Evolutionary conservation across 2,329 filamentous ascomycete genomes (phyloP).

Genomic region (Pseudogymnoascus sp.): DNA sequence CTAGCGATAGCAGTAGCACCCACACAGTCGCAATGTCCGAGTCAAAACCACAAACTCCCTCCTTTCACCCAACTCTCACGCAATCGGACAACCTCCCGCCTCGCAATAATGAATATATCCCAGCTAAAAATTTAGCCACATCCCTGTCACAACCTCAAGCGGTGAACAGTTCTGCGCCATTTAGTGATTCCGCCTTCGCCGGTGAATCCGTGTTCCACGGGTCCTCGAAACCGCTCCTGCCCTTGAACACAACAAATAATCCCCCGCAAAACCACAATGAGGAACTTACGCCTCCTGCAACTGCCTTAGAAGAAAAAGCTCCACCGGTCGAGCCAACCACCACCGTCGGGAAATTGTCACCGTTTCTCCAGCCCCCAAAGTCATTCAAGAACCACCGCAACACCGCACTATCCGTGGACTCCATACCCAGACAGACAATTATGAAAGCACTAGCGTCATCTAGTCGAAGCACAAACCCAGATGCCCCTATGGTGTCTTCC

Average conservation of each 20-base stretch:
- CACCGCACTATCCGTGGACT: slow-evolving; percentile 28
- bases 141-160: neutral
- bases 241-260: slow-evolving; percentile 31
- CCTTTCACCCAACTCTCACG: neutral
- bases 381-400: slow-evolving; percentile 22
- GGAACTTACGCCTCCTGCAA: slow-evolving; percentile 7
- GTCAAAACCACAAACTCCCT: neutral
- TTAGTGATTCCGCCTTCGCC: slow-evolving; percentile 22
- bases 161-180: neutral
- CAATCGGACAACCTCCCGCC: neutral
- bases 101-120: neutral
- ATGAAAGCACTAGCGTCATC: slow-evolving; percentile 72
- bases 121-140: slow-evolving; percentile 14
- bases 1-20: neutral
- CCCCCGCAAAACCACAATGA: slow-evolving; percentile 4
- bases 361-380: slow-evolving; percentile 17
- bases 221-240: slow-evolving; percentile 34
- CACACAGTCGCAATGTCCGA: neutral
- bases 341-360: slow-evolving; percentile 18
- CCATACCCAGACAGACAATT: slow-evolving; percentile 66
- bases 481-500: slow-evolving; percentile 41
- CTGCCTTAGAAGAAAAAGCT: slow-evolving; percentile 5
- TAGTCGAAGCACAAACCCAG: slow-evolving; percentile 48
- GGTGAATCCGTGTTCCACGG: slow-evolving; percentile 34
- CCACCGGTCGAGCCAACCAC: neutral